Conservation (phyloP, 768 basidiomycete genomes). For the Holtermanniella nyarrowii region DNA sequence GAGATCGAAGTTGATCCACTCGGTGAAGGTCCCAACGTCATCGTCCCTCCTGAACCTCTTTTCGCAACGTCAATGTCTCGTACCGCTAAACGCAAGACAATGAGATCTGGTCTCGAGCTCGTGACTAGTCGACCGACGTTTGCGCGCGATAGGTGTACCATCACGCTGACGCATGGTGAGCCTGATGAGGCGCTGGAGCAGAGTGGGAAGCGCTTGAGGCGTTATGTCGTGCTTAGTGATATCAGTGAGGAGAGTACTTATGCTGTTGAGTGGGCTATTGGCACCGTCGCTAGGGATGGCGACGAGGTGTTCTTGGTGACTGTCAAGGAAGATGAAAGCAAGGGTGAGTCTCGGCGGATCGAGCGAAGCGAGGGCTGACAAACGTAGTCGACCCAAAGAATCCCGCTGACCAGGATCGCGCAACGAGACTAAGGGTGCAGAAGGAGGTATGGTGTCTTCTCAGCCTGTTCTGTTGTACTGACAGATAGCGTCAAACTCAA, state of each 20-base stretch:
- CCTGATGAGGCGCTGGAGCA: slow-evolving; percentile 51
- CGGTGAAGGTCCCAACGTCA: slow-evolving; percentile 55
- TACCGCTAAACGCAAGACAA: slow-evolving; percentile 13
- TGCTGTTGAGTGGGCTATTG: slow-evolving; percentile 96
- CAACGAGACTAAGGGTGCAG: slow-evolving; percentile 71
- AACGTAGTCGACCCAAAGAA: slow-evolving; percentile 57
- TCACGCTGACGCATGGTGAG: slow-evolving; percentile 76
- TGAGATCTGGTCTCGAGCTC: slow-evolving; percentile 40
- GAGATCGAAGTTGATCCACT: slow-evolving; percentile 66
- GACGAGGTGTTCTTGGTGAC: slow-evolving; percentile 83
- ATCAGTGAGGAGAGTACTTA: slow-evolving; percentile 86
- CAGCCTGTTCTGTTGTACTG: background rate
- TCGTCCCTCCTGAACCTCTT: slow-evolving; percentile 32
- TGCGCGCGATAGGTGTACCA: slow-evolving; percentile 83
- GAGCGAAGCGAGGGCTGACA: slow-evolving; percentile 1
- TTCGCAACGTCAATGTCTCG: slow-evolving; percentile 18
- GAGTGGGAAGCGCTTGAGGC: slow-evolving; percentile 51
- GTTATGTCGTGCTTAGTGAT: slow-evolving; percentile 87
- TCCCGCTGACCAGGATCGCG: slow-evolving; percentile 50
- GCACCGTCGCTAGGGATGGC: slow-evolving; percentile 86
- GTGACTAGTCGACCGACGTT: slow-evolving; percentile 69
- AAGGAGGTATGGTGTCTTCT: slow-evolving; percentile 58
- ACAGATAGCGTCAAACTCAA: slow-evolving; percentile 65
- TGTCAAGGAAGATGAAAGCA: slow-evolving; percentile 83
- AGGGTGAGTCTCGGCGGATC: slow-evolving; percentile 49